Conservation (phyloP, 2,329 filamentous ascomycete species). For the Exophiala aquamarina region DNA sequence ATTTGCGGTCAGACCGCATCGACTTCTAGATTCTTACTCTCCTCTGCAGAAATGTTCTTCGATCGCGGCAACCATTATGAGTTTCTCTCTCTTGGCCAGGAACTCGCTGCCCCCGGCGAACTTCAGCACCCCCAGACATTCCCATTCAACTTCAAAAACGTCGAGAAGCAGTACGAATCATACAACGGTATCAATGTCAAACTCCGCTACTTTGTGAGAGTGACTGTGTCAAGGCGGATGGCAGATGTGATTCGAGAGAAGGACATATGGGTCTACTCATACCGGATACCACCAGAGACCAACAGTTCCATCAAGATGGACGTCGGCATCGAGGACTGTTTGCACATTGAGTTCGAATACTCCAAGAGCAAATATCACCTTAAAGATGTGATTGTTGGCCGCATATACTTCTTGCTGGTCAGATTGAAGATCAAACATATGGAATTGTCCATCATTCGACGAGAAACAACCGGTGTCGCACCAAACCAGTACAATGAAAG, state of each 20-base stretch:
- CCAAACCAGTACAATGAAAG: constrained; percentile 99
- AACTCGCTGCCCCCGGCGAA: constrained; percentile 93
- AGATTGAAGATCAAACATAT: constrained; percentile 99
- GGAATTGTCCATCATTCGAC: constrained; percentile 95
- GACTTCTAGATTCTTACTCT: constrained; percentile 7
- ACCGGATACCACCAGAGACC: constrained; percentile 95
- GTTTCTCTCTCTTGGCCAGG: constrained; percentile 94
- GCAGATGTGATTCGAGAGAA: constrained; percentile 98
- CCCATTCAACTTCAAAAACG: constrained; percentile 99
- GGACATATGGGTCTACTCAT: constrained; percentile 99
- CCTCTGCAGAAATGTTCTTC: constrained; percentile 89
- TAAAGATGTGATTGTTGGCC: constrained; percentile 97
- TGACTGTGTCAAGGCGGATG: constrained; percentile 95
- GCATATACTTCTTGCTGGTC: constrained; percentile 97
- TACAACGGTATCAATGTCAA: constrained; percentile 99
- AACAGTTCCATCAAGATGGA: constrained; percentile 99
- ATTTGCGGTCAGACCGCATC: constrained; percentile 8
- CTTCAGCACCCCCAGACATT: constrained; percentile 98
- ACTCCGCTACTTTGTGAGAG: constrained; percentile 95
- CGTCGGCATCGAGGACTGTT: constrained; percentile 96
- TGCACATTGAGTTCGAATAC: constrained; percentile 99
- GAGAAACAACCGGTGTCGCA: constrained; percentile 93
- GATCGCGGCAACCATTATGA: constrained; percentile 99
- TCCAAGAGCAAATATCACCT: constrained; percentile 99
- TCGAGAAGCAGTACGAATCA: constrained; percentile 99